Evolutionary conservation across 306 rosid species (phyloP).

Genomic region (Prunus mira): DNA sequence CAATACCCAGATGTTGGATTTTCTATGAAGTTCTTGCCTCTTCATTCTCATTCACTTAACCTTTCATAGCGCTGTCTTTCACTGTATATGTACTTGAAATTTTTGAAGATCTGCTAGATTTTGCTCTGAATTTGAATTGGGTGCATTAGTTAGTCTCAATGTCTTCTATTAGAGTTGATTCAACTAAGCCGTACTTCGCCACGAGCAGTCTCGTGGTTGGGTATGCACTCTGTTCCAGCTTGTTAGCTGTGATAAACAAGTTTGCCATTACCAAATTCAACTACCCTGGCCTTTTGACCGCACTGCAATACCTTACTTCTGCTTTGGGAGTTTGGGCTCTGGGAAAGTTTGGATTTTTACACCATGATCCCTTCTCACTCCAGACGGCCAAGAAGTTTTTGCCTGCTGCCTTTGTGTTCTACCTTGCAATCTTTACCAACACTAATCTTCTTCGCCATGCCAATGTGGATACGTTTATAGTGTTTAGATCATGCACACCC

Average conservation of each 20-base stretch:
- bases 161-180: constrained; percentile 53
- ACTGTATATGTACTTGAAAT: background rate
- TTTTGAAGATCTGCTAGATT: constrained; percentile 10
- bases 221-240: constrained; percentile 87
- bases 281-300: constrained; percentile 88
- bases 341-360: constrained; percentile 74
- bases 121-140: constrained; percentile 2
- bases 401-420: constrained; percentile 92
- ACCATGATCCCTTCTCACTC: constrained; percentile 68
- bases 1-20: constrained; percentile 21
- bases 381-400: constrained; percentile 78
- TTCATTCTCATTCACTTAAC: constrained; percentile 4
- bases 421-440: constrained; percentile 90
- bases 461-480: constrained; percentile 90
- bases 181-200: constrained; percentile 52
- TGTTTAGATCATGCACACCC: constrained; percentile 86
- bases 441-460: constrained; percentile 97
- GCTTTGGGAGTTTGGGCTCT: constrained; percentile 73
- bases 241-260: constrained; percentile 92
- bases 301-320: constrained; percentile 83
- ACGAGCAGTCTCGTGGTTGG: constrained; percentile 77
- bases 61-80: background rate
- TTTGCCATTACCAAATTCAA: constrained; percentile 87
- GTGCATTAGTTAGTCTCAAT: constrained; percentile 25
- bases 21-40: background rate